Conservation (phyloP, 352 stramenopile species). For the Phytopythium sindhum region DNA sequence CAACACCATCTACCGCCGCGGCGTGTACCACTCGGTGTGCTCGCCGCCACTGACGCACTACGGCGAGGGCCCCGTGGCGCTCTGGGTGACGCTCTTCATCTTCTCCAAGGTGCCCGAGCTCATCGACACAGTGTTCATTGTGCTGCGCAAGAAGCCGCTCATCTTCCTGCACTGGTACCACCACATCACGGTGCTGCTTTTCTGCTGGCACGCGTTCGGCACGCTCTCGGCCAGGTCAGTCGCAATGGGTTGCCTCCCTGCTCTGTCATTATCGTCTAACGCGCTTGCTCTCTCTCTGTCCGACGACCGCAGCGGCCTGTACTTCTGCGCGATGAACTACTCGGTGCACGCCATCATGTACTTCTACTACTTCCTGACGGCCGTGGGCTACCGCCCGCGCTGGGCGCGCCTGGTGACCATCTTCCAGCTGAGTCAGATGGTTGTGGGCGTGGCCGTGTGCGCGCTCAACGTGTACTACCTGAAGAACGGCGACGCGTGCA, state of each 20-base stretch:
- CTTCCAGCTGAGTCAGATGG: constrained; percentile 89
- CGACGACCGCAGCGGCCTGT: constrained; percentile 72
- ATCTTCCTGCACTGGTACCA: constrained; percentile 99
- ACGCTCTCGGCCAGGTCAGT: constrained; percentile 80
- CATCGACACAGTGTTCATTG: constrained; percentile 96
- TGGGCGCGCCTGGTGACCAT: constrained; percentile 87
- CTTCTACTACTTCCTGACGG: constrained; percentile 93
- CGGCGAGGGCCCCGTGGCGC: constrained; percentile 54
- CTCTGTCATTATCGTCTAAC: background rate
- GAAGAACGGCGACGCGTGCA: constrained; percentile 58
- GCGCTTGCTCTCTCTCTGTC: constrained; percentile 5
- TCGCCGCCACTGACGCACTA: constrained; percentile 65
- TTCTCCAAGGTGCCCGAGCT: constrained; percentile 93
- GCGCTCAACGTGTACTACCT: constrained; percentile 78
- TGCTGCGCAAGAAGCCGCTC: constrained; percentile 95
- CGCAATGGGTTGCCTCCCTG: background rate
- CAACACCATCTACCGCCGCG: constrained; percentile 71
- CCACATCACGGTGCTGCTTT: constrained; percentile 97
- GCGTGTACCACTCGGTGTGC: constrained; percentile 84
- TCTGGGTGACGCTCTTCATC: constrained; percentile 86
- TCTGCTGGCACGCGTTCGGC: constrained; percentile 96
- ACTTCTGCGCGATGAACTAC: constrained; percentile 99
- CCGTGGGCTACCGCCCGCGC: constrained; percentile 69
- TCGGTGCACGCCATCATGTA: constrained; percentile 98
- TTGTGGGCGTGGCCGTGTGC: constrained; percentile 70